Conservation (phyloP, 1,284 basidiomycete genomes). For the Malassezia yamatoensis region DNA sequence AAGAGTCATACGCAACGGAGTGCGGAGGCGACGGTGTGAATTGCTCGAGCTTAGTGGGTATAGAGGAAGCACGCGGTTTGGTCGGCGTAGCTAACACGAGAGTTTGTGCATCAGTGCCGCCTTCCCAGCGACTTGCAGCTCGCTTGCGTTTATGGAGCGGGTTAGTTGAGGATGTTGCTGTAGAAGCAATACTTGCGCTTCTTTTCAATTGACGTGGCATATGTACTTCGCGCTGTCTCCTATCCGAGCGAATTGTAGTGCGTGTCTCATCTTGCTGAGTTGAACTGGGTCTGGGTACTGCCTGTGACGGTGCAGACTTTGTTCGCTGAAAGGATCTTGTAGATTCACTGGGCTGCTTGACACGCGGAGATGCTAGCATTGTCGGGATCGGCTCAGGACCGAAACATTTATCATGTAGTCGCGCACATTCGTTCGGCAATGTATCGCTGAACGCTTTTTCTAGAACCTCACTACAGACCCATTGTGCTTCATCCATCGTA, state of each 20-base stretch:
- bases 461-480: conserved; percentile 33
- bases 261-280: conserved; percentile 4
- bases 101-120: neutral
- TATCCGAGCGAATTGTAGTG: conserved; percentile 1
- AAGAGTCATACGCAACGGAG: no score
- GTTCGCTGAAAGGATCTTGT: conserved; percentile 5
- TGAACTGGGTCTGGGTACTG: neutral
- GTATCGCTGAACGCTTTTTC: conserved; percentile 27
- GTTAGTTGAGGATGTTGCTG: no score
- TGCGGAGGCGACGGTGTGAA: neutral
- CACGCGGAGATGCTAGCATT: neutral
- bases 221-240: conserved; percentile 9
- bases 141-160: neutral
- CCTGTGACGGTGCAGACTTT: neutral
- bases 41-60: neutral
- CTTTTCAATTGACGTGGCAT: conserved; percentile 12
- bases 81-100: conserved; percentile 14
- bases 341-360: neutral
- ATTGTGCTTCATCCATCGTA: conserved; percentile 40
- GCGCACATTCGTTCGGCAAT: conserved; percentile 28
- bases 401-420: conserved; percentile 37
- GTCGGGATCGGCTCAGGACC: conserved; percentile 17
- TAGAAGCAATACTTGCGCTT: neutral
- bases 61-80: neutral
- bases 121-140: conserved; percentile 5